Conservation (phyloP, 805 yeast genomes). For the Cyberlindnera mrakii region DNA sequence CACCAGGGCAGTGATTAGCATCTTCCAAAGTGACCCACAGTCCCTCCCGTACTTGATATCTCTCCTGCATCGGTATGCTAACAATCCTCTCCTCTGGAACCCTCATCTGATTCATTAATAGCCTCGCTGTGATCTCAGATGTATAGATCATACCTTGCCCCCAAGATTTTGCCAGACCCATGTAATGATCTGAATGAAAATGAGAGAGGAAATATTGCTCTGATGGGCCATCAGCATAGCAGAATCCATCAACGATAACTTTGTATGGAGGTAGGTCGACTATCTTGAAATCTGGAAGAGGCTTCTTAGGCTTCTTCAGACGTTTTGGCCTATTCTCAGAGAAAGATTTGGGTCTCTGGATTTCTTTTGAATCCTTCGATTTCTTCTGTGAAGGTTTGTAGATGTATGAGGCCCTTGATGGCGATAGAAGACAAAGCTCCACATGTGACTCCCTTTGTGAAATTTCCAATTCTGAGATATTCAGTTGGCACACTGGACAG, state of each 20-base stretch:
- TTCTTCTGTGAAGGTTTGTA: constrained; percentile 23
- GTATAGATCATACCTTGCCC: constrained; percentile 64
- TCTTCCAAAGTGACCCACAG: constrained; percentile 58
- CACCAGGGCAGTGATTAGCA: constrained; percentile 98
- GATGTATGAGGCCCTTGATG: constrained; percentile 18
- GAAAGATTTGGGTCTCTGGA: constrained; percentile 8
- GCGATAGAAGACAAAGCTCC: constrained; percentile 39
- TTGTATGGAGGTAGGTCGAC: constrained; percentile 36
- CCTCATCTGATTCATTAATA: constrained; percentile 44
- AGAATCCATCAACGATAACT: constrained; percentile 66
- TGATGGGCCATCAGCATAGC: constrained; percentile 38
- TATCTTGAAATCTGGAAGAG: constrained; percentile 46
- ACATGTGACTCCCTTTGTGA: constrained; percentile 48
- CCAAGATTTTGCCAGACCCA: constrained; percentile 81
- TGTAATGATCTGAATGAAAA: constrained; percentile 93
- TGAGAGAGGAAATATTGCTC: constrained; percentile 63
- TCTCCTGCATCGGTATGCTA: constrained; percentile 32
- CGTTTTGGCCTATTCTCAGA: constrained; percentile 25
- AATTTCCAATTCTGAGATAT: constrained; percentile 33
- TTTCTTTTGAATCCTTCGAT: constrained; percentile 9
- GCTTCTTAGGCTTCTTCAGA: constrained; percentile 20
- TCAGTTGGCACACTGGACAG: constrained; percentile 50
- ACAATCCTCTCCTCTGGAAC: constrained; percentile 40
- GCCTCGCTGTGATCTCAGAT: constrained; percentile 50
- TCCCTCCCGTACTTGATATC: constrained; percentile 24